A percentile compares a stretch with the other conserved stretches of the same genome.
These are phyloP conservation scores for Emergomyces pasteurianus DNA, from an alignment of 2,329 filamentous ascomycete species.

Conservation along the genomic window DNA sequence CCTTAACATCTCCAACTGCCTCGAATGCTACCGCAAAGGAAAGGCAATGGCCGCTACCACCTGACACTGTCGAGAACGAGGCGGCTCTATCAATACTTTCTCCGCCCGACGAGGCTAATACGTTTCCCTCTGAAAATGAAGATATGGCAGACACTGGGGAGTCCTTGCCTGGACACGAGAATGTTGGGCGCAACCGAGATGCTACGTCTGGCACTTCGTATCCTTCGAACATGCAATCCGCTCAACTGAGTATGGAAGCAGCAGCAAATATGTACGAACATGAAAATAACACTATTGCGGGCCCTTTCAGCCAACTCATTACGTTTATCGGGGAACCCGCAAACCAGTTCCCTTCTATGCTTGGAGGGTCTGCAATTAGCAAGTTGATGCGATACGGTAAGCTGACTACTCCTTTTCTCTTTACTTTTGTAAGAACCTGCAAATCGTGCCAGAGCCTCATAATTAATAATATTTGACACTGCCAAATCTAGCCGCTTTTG, in stretches of 20 bases:
- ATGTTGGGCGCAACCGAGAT: neutral
- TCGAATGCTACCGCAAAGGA: neutral
- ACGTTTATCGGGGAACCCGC: conserved; percentile 7
- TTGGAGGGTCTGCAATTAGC: conserved; percentile 10
- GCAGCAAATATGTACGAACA: neutral
- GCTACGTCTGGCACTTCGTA: neutral
- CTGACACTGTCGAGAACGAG: neutral
- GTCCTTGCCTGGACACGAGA: neutral
- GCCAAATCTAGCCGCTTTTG: conserved; percentile 6
- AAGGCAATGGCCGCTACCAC: neutral
- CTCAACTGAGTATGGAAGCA: neutral
- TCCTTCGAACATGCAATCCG: neutral
- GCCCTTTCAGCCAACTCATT: conserved; percentile 10
- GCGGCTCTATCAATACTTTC: neutral
- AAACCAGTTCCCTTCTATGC: conserved; percentile 9
- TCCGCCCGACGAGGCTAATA: neutral
- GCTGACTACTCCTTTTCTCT: neutral
- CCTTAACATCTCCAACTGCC: neutral
- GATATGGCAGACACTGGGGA: neutral
- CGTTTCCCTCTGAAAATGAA: neutral
- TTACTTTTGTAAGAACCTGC: neutral
- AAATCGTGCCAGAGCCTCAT: neutral
- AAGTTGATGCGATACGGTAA: conserved; percentile 13
- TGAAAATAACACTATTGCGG: neutral
- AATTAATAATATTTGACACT: neutral